phyloP scores from a whole-genome alignment of 2,329 filamentous ascomycete species.

The Epichloe scottii region DNA sequence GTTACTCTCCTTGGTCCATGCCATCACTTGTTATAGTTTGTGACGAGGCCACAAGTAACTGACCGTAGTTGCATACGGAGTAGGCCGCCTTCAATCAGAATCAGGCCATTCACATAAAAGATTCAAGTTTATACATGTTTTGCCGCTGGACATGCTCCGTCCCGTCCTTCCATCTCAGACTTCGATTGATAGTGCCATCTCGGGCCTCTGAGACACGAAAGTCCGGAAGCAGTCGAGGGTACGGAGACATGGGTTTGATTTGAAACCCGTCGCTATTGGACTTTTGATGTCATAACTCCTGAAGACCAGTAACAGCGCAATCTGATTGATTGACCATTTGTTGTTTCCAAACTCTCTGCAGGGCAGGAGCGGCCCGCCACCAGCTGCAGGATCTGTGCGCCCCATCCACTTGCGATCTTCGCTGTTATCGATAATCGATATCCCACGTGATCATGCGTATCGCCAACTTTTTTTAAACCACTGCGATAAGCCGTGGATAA shows the following conservation, averaged over 20 bases:
- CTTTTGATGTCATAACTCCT: not conserved
- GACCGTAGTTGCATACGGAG: not conserved
- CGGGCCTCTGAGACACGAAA: not conserved
- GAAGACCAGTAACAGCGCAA: not conserved
- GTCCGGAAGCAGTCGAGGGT: not conserved
- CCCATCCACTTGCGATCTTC: not conserved
- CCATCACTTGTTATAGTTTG: not conserved
- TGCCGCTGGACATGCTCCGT: not conserved
- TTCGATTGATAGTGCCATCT: not conserved
- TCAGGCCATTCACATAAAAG: not conserved
- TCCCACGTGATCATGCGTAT: slow-evolving; percentile 15
- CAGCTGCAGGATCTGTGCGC: not conserved
- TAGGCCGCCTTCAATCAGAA: too few relatives aligned
- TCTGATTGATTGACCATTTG: not conserved
- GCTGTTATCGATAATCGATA: slow-evolving; percentile 13
- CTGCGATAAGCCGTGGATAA: slow-evolving; percentile 5
- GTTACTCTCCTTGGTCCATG: not conserved
- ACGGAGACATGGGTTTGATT: not conserved
- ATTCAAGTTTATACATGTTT: not conserved
- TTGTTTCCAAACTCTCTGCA: not conserved
- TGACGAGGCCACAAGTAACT: not conserved
- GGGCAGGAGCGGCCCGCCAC: not conserved
- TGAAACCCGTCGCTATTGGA: not conserved
- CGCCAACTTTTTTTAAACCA: slow-evolving; percentile 19
- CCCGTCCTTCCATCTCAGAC: not conserved